Evolutionary conservation across 805 yeast species (phyloP), one percentile per base, ranked within the genome.

Genomic region (Yueomyces sinensis): DNA sequence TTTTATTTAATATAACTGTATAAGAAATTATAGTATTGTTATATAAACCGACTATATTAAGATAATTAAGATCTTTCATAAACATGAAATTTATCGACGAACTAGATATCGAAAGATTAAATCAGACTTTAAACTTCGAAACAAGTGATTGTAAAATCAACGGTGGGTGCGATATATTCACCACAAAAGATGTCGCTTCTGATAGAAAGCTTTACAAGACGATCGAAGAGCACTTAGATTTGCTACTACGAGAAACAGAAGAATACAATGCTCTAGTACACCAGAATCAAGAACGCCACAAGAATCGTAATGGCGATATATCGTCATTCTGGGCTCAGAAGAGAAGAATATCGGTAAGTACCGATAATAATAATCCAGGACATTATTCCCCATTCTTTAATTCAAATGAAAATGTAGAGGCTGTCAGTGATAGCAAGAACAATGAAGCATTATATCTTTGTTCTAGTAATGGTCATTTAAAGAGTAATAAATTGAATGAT

Each of bases 81-180:
- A n/a, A n/a, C n/a, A 42, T 42, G 45, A 42, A 86, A 89, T 91
- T 83, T 59, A 78, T 91, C 39, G 97, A 91, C 54, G 91, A 81
- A 50, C 78, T 84, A 28, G 95, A 87, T 49, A 76, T 91, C n/a
- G 96, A 86, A 56, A 68, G 80, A 45, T 80, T 91, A 27, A 86
- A 86, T 51, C 93, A 86, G 50, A 81, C 83, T 36, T 71, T 91
- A 37, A 75, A 76, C 43, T 84, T 83, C 44, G 82, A 76, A 42
- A 75, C 86, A 3, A 66, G 72, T 1, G 93, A 81, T 45, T 73
- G 81, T 49, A 77, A 70, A 45, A 74, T 91, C 28, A 71, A 72
- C 37, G 97, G 96, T 11, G 86, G 94, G 18, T 78, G 95, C 53
- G 98, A 91, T 52, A 68, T 91, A 32, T 91, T 84, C 51, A 82